Base-by-base conservation (phyloP, 805 yeast genomes). In the Candida caryicola region DNA sequence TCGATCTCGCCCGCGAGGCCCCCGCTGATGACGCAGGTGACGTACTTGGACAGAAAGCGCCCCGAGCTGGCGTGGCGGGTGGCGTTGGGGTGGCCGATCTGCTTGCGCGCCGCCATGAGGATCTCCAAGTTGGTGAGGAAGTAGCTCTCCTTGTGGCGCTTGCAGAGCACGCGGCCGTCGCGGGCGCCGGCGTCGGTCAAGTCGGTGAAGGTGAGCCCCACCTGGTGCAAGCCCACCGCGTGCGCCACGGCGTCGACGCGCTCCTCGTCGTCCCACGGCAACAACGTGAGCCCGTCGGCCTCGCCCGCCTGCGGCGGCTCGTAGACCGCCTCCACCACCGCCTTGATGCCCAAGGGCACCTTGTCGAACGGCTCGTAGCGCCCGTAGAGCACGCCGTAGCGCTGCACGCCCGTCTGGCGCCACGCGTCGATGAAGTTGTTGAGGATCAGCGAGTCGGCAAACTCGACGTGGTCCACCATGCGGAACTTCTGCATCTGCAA, bases 401-500 rank as follows among this genome's bases (percentile, higher is more conserved):
- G 76, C 64, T 93, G 99, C 15, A 77, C 66, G 2, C 96, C 98
- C 0, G 95, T 76, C 36, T 69, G 67, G 62, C 99, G 81, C 99
- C 99, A 93, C 16, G 85, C 68, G 48, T 93, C 95, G 39, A 93
- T 87, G 60, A 93, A 93, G 26, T 74, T 69, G 59, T 93, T 87
- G 37, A 93, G 77, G 17, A 89, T 74, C 9, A 71, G 69, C 36
- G 89, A 78, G 41, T 78, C 79, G 17, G 87, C 79, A 59, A 90
- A 86, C 59, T 93, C 99, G 21, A 93, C 93, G 64, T 93, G 98
- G 59, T 93, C 99, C 19, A 95, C 96, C 95, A 93, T 87, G 51
- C 99, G 76, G 60, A 86, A 93, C 25, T 73, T 69, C 59, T 93
- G 99, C 60, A 81, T 89, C 60, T 85, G 95, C 45, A 93, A 69